phyloP scores from a whole-genome alignment of 805 yeast genomes.

The Zygosaccharomyces pseudorouxii region DNA sequence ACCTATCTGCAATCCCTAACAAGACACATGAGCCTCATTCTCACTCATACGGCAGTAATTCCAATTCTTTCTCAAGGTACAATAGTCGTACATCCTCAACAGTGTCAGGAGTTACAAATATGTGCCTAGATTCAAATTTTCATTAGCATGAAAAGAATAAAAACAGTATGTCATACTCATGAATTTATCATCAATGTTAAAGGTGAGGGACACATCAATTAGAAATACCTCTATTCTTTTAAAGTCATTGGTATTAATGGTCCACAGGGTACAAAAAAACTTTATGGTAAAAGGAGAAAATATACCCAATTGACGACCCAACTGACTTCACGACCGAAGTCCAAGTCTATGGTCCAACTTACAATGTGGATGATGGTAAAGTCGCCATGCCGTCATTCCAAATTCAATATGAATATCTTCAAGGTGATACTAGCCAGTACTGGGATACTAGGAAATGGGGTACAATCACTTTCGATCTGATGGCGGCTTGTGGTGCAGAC shows the following conservation, averaged over 20 bases:
- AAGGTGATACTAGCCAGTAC: constrained; percentile 19
- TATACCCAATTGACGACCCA: constrained; percentile 22
- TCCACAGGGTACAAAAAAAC: constrained; percentile 23
- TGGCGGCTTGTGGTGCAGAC: constrained; percentile 27
- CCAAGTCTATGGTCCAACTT: constrained; percentile 22
- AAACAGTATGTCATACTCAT: constrained; percentile 14
- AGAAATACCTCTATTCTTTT: constrained; percentile 15
- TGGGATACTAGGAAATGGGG: constrained; percentile 11
- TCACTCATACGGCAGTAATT: not conserved
- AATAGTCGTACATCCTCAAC: not conserved
- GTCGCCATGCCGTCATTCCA: constrained; percentile 29
- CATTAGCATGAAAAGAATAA: constrained; percentile 11
- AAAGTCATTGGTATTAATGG: constrained; percentile 31
- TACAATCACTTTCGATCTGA: constrained; percentile 22
- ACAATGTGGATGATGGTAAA: constrained; percentile 8
- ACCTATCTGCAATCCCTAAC: not conserved
- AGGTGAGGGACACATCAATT: constrained; percentile 14
- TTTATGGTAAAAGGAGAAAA: constrained; percentile 25
- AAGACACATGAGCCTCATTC: not conserved
- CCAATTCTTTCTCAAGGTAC: not conserved
- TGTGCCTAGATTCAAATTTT: constrained; percentile 18
- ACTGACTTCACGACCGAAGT: constrained; percentile 30
- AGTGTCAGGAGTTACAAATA: not conserved
- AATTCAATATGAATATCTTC: constrained; percentile 34
- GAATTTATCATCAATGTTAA: constrained; percentile 15